Evolutionary conservation across 2,329 filamentous ascomycete genomes (phyloP), one percentile per base, ranked within the genome.

Genomic region (Huntiella abstrusa): DNA sequence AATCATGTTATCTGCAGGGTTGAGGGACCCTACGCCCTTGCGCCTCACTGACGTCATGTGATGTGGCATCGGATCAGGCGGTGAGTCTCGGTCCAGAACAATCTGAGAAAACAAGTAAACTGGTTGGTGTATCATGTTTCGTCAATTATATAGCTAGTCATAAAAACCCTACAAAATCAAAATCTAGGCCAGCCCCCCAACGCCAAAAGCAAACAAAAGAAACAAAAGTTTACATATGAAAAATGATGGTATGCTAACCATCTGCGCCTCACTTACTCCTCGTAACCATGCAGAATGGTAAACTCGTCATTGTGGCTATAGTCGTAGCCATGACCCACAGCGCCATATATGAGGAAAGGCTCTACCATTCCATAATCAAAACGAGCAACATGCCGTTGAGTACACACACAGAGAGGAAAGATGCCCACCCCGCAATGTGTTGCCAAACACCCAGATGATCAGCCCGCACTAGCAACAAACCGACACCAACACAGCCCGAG

Each of bases 401-500:
- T n/a, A 64, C 51, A 46, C 64, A 66, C 5, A 60, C 56, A 2
- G 57, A 54, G 13, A 59, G 44, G 50, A 66, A 66, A 3, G 57
- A 54, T 17, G 49, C 53, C 58, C 61, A 61, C 8, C 65, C 55
- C 17, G 66, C 58, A 4, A 66, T 52, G 47, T 65, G 64, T 45
- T 69, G 66, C 16, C 63, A 41, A 45, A 66, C 55, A 3, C 63
- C 55, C 6, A 71, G 53, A 11, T 54, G 57, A 42, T 69, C 66
- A 36, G 63, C 60, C 33, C 74, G 66, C 43, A 70, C 69, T 10
- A 78, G 57, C 52, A 73, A 68, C 57, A 71, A 68, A 33, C 70
- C 73, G 5, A 83, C 64, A 1, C 69, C 80, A 10, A 70, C 64
- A 41, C 75, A 72, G 0, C 73, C 74, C 54, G 76, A 76, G 50